Base-by-base conservation (phyloP, 2,329 filamentous ascomycete species). In the Ceratocystis alfenasii region DNA sequence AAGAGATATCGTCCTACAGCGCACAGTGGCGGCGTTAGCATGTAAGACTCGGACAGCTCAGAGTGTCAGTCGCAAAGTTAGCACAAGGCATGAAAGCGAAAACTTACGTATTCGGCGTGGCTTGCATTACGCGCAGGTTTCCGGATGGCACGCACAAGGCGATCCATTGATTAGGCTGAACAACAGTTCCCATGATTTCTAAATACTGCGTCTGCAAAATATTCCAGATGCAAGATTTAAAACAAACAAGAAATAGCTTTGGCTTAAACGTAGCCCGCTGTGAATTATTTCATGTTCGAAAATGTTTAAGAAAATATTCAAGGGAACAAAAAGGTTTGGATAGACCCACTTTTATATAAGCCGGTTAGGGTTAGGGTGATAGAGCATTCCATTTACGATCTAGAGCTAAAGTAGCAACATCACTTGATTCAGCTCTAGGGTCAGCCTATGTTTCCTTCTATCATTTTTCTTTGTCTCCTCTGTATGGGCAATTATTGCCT, bases 1-100 rank as follows among this genome's bases (percentile, higher is more conserved):
- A 44, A 97, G 80, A 1, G 89, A 90, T 69, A 97, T 88, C 57
- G 85, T 89, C 50, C 92, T 96, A 71, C 48, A 17, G 20, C 4
- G 55, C 12, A 41, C 65, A 64, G 25, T 12, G 36, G 28, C 55
- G 67, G 62, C 36, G 20, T 60, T 57, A 22, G 45, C 17, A 66
- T 62, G 64, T 41, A 41, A 41, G 36, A 41, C 36, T 41, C 36
- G 12, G 22, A 50, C n/a, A 22, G 22, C 3, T 12, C 48, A 53
- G 48, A 15, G 10, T 4, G 48, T 28, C 7, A 22, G 63, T 17
- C 15, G 46, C 63, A 60, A 66, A 44, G 53, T 65, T n/a, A 69
- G 67, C 46, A 50, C 20, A n/a, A 3, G 25, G 22, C 48, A 25
- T 28, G 6, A 25, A 57, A 44, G 8, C 61, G 65, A 64, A 65